Percentiles rank a stretch among this genome's conserved stretches.
phyloP scores from a whole-genome alignment of 306 rosid genomes.

The Rosa lucieae region DNA sequence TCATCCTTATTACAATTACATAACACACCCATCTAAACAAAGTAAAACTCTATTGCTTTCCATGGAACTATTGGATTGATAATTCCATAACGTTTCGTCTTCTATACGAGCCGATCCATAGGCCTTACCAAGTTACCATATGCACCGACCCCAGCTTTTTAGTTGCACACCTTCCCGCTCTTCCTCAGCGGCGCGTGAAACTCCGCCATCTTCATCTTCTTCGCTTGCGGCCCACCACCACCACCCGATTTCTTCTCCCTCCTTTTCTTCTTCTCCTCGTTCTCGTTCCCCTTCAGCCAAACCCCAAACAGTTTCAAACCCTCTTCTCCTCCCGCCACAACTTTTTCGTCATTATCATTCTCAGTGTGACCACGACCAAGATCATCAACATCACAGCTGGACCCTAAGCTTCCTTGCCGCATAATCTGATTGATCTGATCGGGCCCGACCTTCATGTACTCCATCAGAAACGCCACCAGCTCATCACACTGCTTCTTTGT shows the following conservation, averaged over 20 bases:
- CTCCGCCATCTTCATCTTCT: constrained; percentile 50
- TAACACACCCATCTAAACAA: not conserved
- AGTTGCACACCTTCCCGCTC: constrained; percentile 59
- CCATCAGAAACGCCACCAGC: constrained; percentile 50
- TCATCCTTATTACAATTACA: not conserved
- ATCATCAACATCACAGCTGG: constrained; percentile 31
- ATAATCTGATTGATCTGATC: constrained; percentile 67
- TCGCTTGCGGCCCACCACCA: constrained; percentile 41
- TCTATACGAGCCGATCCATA: constrained; percentile 2
- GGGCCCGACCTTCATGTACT: constrained; percentile 57
- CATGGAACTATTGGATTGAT: not conserved
- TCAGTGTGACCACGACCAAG: constrained; percentile 14
- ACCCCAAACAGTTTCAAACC: constrained; percentile 90
- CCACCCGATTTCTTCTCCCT: constrained; percentile 49
- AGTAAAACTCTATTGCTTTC: not conserved
- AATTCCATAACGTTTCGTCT: not conserved
- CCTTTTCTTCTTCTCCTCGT: constrained; percentile 31
- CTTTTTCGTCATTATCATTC: constrained; percentile 3
- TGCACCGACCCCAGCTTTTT: constrained; percentile 30
- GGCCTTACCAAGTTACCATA: constrained; percentile 12
- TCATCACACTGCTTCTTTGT: constrained; percentile 81
- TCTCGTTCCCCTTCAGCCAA: constrained; percentile 57
- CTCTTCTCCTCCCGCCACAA: constrained; percentile 28
- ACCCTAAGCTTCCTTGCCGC: constrained; percentile 43
- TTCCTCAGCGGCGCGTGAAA: constrained; percentile 39